These are phyloP conservation scores for Chamaecrista fasciculata DNA, from an alignment of 306 rosid genomes.

Conservation along the genomic window DNA sequence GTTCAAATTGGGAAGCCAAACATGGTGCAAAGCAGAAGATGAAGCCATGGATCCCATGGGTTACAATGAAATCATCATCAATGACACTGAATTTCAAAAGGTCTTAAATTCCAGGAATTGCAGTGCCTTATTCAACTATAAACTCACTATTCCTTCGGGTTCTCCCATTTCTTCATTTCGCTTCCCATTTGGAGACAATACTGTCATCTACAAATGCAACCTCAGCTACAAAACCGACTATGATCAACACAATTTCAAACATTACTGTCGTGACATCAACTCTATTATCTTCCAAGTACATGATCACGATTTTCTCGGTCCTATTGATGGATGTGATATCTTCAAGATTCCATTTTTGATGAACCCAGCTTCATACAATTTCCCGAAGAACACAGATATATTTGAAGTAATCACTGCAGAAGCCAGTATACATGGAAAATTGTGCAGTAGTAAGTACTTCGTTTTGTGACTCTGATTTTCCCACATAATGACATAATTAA, in stretches of 20 bases:
- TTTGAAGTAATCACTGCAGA: not conserved
- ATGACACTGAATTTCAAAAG: not conserved
- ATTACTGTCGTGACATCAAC: not conserved
- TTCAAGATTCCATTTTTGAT: not conserved
- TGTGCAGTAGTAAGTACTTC: not conserved
- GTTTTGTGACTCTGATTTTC: not conserved
- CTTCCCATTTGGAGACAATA: accelerated
- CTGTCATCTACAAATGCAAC: conserved; percentile 15
- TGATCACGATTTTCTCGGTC: not conserved
- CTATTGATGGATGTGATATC: not conserved
- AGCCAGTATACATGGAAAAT: not conserved
- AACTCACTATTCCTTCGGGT: not conserved
- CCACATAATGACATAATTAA: not conserved
- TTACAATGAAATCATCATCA: not conserved
- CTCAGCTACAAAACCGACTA: not conserved
- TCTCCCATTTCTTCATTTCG: not conserved
- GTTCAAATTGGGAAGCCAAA: not conserved
- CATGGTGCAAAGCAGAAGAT: not conserved
- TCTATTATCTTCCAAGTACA: conserved; percentile 20
- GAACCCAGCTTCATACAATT: not conserved
- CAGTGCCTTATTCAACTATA: not conserved
- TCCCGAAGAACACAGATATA: not conserved
- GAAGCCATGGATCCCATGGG: no score
- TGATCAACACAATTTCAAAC: not conserved
- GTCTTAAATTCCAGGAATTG: not conserved